Conservation (phyloP, 805 yeast species). For the Saturnispora kantuleensis region DNA sequence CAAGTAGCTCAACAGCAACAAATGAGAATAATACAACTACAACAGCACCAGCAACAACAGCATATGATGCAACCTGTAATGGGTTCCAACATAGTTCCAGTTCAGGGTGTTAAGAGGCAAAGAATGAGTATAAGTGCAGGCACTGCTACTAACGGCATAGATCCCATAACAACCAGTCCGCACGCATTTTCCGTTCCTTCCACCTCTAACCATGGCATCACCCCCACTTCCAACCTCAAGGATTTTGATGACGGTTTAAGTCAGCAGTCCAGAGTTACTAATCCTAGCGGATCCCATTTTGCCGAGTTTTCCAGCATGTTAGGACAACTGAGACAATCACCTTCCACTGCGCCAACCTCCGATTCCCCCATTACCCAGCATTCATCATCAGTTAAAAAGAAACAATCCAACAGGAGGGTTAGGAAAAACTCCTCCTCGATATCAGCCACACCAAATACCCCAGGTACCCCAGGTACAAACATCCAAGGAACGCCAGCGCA, state of each 20-base stretch:
- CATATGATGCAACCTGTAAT: slow-evolving; percentile 14
- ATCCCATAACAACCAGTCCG: slow-evolving; percentile 13
- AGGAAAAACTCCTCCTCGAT: slow-evolving; percentile 22
- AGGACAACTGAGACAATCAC: slow-evolving; percentile 13
- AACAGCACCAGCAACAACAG: slow-evolving; percentile 12
- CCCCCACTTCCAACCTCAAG: slow-evolving; percentile 30
- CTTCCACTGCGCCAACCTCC: slow-evolving; percentile 11
- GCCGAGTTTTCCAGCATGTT: slow-evolving; percentile 14
- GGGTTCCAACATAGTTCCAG: slow-evolving; percentile 13
- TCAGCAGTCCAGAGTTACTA: slow-evolving; percentile 7
- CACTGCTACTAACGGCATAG: slow-evolving; percentile 11
- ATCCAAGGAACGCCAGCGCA: slow-evolving; percentile 2
- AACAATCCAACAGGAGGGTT: slow-evolving; percentile 16
- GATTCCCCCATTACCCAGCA: slow-evolving; percentile 9
- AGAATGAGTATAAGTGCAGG: slow-evolving; percentile 14
- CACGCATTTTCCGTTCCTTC: slow-evolving; percentile 16
- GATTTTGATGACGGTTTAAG: slow-evolving; percentile 70
- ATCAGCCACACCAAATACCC: slow-evolving; percentile 28
- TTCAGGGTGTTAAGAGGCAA: slow-evolving; percentile 14
- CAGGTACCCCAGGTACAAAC: slow-evolving; percentile 18
- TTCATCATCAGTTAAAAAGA: slow-evolving; percentile 5
- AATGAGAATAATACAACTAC: slow-evolving; percentile 2
- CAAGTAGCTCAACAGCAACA: slow-evolving; percentile 8
- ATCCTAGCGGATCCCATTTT: slow-evolving; percentile 10
- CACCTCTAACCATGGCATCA: slow-evolving; percentile 6